These are phyloP conservation scores for Fistulinella prunicolor DNA, from an alignment of 768 basidiomycete genomes.

Conservation along the genomic window DNA sequence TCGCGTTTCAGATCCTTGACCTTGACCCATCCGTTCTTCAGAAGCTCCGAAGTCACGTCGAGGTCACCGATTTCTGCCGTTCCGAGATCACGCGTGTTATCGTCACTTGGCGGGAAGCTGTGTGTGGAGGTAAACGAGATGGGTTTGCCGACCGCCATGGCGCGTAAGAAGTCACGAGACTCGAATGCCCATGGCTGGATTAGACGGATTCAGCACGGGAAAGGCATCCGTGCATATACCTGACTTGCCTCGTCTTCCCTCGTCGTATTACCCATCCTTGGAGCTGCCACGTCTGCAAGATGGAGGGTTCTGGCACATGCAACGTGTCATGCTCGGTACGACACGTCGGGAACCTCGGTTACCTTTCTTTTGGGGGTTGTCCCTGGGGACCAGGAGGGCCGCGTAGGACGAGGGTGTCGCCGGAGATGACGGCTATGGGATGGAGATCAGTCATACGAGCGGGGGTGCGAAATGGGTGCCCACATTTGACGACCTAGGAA, in stretches of 20 bases:
- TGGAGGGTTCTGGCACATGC: slow-evolving; percentile 66
- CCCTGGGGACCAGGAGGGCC: slow-evolving; percentile 75
- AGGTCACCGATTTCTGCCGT: slow-evolving; percentile 67
- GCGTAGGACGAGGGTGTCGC: slow-evolving; percentile 85
- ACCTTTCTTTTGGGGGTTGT: slow-evolving; percentile 90
- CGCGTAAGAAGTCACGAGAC: slow-evolving; percentile 87
- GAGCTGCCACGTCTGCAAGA: slow-evolving; percentile 83
- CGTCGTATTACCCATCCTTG: slow-evolving; percentile 76
- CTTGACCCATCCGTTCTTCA: slow-evolving; percentile 91
- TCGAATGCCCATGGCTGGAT: slow-evolving; percentile 85
- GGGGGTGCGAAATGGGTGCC: slow-evolving; percentile 10
- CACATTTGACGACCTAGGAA: slow-evolving; percentile 60
- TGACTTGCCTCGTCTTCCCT: slow-evolving; percentile 82
- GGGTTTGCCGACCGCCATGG: slow-evolving; percentile 86
- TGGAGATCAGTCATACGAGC: slow-evolving; percentile 16
- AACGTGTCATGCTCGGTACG: slow-evolving; percentile 10
- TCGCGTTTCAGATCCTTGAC: slow-evolving; percentile 86
- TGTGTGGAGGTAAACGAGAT: slow-evolving; percentile 82
- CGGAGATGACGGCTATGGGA: slow-evolving; percentile 77
- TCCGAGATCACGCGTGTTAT: slow-evolving; percentile 76
- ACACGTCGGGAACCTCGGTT: slow-evolving; percentile 13
- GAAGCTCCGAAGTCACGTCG: slow-evolving; percentile 73
- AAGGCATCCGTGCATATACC: background rate
- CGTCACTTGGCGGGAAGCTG: slow-evolving; percentile 73
- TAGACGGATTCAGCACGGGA: background rate